A percentile compares a stretch with the other conserved stretches of the same genome.
phyloP scores from a whole-genome alignment of 495 filamentous ascomycete genomes.

The Hyaloscypha bicolor region DNA sequence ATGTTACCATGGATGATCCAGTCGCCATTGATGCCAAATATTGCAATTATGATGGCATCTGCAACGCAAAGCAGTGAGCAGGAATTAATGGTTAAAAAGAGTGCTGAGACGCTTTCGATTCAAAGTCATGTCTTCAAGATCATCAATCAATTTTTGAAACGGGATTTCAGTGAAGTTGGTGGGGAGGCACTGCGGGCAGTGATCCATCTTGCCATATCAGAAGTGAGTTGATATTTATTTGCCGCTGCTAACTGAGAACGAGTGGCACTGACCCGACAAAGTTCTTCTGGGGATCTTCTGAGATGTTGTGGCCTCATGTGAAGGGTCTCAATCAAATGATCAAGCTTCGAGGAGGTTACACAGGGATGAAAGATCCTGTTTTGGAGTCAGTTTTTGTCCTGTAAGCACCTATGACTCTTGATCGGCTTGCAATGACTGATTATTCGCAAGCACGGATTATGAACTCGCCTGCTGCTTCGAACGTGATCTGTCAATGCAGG shows the following conservation, averaged over 20 bases:
- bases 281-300: slow-evolving; percentile 35
- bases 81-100: slow-evolving; percentile 4
- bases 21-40: slow-evolving; percentile 34
- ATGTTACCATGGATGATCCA: slow-evolving; percentile 37
- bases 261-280: not conserved
- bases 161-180: slow-evolving; percentile 22
- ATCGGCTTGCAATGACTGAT: not conserved
- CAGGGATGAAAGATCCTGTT: slow-evolving; percentile 18
- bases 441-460: slow-evolving; percentile 28
- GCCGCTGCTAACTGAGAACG: no score
- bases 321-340: slow-evolving; percentile 30
- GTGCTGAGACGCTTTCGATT: slow-evolving; percentile 27
- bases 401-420: not conserved
- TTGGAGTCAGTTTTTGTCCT: not conserved
- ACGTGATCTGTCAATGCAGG: slow-evolving; percentile 22
- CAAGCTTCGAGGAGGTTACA: slow-evolving; percentile 19
- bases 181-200: slow-evolving; percentile 29
- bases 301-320: slow-evolving; percentile 31
- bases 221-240: slow-evolving; percentile 15
- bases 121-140: slow-evolving; percentile 26
- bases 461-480: slow-evolving; percentile 31
- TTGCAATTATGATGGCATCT: slow-evolving; percentile 34
- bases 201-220: slow-evolving; percentile 32
- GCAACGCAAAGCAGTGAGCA: slow-evolving; percentile 25
- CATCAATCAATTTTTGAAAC: slow-evolving; percentile 28